Percentiles rank a stretch among this genome's conserved stretches.
Evolutionary conservation across 768 basidiomycete genomes (phyloP).

Genomic region (Tubosaeta sp.): DNA sequence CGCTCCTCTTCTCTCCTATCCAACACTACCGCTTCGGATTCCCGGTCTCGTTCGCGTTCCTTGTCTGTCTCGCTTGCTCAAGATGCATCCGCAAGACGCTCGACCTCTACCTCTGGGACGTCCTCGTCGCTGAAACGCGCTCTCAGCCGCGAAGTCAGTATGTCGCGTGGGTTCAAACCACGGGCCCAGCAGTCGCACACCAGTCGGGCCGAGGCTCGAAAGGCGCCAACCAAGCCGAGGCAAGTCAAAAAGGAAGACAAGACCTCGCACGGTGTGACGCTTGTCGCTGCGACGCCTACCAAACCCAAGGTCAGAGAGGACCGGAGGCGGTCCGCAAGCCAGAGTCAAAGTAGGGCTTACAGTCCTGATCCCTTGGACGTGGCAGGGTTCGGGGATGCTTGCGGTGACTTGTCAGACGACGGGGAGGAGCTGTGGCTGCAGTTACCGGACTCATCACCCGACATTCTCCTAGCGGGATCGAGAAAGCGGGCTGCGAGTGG

Average conservation of each 20-base stretch:
- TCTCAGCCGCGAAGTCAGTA: constrained; percentile 70
- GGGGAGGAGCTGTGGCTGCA: constrained; percentile 39
- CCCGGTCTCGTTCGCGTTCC: constrained; percentile 51
- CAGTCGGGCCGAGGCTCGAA: constrained; percentile 16
- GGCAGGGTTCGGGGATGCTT: background rate
- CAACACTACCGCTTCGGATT: constrained; percentile 15
- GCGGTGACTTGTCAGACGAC: constrained; percentile 11
- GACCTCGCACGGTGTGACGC: constrained; percentile 22
- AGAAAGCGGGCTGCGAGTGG: constrained; percentile 25
- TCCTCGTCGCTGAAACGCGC: constrained; percentile 44
- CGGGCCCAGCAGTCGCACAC: constrained; percentile 19
- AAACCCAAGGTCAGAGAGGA: constrained; percentile 29
- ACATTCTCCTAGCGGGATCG: constrained; percentile 32
- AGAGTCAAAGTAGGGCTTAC: constrained; percentile 6
- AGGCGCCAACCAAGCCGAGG: constrained; percentile 9
- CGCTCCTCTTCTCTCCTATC: constrained; percentile 25
- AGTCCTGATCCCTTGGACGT: constrained; percentile 3
- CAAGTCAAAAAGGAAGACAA: constrained; percentile 6
- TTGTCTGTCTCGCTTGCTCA: constrained; percentile 69
- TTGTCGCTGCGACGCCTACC: constrained; percentile 56
- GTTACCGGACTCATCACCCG: constrained; percentile 37
- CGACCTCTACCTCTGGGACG: constrained; percentile 31
- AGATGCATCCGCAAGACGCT: constrained; percentile 44
- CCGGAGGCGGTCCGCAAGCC: constrained; percentile 3
- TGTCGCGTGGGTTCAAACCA: constrained; percentile 67